These are phyloP conservation scores for Antrodiella citrinella DNA, from an alignment of 768 basidiomycete genomes.

Conservation along the genomic window DNA sequence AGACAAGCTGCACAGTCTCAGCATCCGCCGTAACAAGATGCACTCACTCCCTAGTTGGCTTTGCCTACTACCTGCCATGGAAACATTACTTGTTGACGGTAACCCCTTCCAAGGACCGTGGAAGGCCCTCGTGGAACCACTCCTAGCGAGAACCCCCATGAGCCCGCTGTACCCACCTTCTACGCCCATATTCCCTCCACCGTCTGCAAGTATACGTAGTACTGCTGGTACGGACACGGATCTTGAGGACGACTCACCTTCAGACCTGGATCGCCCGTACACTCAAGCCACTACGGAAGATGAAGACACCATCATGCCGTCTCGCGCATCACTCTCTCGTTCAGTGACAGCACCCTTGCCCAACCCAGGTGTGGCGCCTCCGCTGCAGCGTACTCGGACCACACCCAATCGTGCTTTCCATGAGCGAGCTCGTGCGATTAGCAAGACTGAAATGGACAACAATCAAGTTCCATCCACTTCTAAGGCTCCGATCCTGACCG, in stretches of 20 bases:
- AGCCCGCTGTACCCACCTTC: constrained; percentile 60
- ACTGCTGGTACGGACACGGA: constrained; percentile 42
- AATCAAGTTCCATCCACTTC: constrained; percentile 6
- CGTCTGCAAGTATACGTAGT: constrained; percentile 38
- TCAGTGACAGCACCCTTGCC: constrained; percentile 43
- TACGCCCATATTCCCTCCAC: constrained; percentile 49
- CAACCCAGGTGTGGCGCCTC: constrained; percentile 5
- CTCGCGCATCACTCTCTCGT: constrained; percentile 46
- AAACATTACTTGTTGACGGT: constrained; percentile 85
- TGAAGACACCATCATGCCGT: constrained; percentile 69
- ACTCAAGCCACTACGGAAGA: constrained; percentile 34
- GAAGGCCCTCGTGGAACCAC: constrained; percentile 81
- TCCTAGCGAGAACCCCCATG: constrained; percentile 56
- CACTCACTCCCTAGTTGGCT: constrained; percentile 92
- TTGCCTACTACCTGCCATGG: constrained; percentile 75
- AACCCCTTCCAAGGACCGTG: constrained; percentile 96
- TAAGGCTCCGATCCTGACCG: constrained; percentile 6
- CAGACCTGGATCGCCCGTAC: constrained; percentile 27
- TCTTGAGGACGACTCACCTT: constrained; percentile 24
- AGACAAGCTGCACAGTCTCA: constrained; percentile 80
- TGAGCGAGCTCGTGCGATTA: constrained; percentile 21
- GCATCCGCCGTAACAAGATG: constrained; percentile 82
- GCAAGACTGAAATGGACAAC: constrained; percentile 12
- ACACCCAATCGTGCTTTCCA: constrained; percentile 47
- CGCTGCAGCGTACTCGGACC: constrained; percentile 61